A percentile compares a stretch with the other conserved stretches of the same genome.
Evolutionary conservation across 208 protist genomes (phyloP).

Genomic region (Wallacemonas sp.): DNA sequence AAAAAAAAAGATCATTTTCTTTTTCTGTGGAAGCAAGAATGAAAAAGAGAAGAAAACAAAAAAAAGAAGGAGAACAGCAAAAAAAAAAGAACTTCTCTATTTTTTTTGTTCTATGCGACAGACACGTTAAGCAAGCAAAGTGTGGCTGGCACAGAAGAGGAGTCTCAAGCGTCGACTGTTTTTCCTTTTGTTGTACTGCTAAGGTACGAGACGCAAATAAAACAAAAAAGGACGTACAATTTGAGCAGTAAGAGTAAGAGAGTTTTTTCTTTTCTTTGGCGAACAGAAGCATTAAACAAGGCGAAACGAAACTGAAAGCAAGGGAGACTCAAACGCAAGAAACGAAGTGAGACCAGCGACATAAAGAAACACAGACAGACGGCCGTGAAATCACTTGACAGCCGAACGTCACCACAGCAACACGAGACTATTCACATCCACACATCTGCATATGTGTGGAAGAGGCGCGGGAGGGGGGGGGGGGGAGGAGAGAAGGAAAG

Average conservation of each 20-base stretch:
- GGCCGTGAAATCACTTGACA: too few relatives aligned
- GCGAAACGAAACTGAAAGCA: background rate
- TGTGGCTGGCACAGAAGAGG: background rate
- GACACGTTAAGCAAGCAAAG: background rate
- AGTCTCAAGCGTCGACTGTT: too few relatives aligned
- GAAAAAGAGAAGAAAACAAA: background rate
- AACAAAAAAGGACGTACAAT: too few relatives aligned
- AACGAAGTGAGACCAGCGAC: background rate
- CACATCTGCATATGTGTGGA: too few relatives aligned
- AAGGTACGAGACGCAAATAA: too few relatives aligned
- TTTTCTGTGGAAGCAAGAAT: slow-evolving; percentile 5
- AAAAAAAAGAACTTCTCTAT: slow-evolving; percentile 8
- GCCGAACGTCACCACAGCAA: too few relatives aligned
- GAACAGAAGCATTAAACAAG: background rate
- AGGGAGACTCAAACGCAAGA: background rate
- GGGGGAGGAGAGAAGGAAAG: slow-evolving; percentile 1
- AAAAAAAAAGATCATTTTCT: background rate
- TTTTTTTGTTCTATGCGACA: slow-evolving; percentile 1
- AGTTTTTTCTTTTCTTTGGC: too few relatives aligned
- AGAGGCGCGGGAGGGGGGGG: too few relatives aligned
- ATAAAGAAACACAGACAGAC: too few relatives aligned
- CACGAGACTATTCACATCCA: too few relatives aligned
- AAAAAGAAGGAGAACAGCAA: background rate
- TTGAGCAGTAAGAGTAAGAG: too few relatives aligned
- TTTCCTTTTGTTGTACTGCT: too few relatives aligned